Conservation (phyloP, 768 basidiomycete genomes). For the Rhizopogon vinicolor region DNA sequence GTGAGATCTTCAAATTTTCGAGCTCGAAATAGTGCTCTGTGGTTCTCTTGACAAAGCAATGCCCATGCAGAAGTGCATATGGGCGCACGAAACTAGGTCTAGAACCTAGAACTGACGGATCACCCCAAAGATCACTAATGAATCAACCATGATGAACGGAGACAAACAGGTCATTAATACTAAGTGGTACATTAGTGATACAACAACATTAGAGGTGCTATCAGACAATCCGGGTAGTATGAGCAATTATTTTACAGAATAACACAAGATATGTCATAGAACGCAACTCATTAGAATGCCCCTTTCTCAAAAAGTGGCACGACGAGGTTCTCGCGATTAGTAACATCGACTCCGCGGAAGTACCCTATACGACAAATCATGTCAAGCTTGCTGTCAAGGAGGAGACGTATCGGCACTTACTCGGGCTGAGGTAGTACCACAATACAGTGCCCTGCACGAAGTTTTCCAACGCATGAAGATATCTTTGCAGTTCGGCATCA, state of each 20-base stretch:
- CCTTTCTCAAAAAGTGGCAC: constrained; percentile 26
- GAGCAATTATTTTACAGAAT: constrained; percentile 16
- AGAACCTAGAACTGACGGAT: neutral
- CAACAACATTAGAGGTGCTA: constrained; percentile 6
- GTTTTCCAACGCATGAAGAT: constrained; percentile 31
- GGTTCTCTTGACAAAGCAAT: neutral
- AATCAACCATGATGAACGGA: neutral
- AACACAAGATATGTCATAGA: constrained; percentile 7
- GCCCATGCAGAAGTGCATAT: neutral
- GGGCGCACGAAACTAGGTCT: neutral
- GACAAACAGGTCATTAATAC: neutral
- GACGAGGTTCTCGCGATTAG: constrained; percentile 22
- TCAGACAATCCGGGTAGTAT: constrained; percentile 11
- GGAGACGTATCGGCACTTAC: constrained; percentile 16
- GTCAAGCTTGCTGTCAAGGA: constrained; percentile 9
- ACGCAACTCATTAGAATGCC: constrained; percentile 13
- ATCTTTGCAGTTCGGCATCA: constrained; percentile 29
- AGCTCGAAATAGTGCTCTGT: neutral
- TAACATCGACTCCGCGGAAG: constrained; percentile 29
- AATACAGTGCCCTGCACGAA: constrained; percentile 35
- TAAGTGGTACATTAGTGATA: constrained; percentile 9
- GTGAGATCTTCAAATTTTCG: neutral
- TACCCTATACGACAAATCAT: constrained; percentile 17
- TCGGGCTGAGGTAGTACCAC: constrained; percentile 37
- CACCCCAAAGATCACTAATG: neutral